Evolutionary conservation across 2,329 filamentous ascomycete species (phyloP), one percentile per base, ranked within the genome.

Genomic region (Phaeoacremonium minimum): DNA sequence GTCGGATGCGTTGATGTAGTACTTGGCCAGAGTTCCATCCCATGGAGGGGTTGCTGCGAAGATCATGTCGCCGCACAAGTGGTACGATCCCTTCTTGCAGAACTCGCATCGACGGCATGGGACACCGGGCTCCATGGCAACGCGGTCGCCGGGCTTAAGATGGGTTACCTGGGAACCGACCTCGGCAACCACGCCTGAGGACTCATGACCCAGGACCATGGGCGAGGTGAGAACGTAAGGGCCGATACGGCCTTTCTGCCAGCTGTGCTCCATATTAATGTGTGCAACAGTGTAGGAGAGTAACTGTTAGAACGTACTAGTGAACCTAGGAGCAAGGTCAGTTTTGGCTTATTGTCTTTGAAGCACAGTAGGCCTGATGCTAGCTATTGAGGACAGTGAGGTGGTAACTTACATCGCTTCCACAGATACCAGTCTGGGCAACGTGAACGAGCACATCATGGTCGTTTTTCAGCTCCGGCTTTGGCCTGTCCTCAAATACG

Each of bases 21-120:
- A 74, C 42, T 67, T 72, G 4, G 58, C 53, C 11, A 76, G 51
- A 0, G 67, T 72, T 2, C 71, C 71, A 35, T 71, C 61, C 38
- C 62, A 60, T 0, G 70, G 70, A 1, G 71, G 70, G 1, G 63
- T 68, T 0, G 69, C 70, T 12, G 70, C 69, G 40, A 75, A 74
- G 8, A 66, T 50, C 3, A 58, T 72, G 28, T 68, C 55, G 0
- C 51, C 46, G 43, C 65, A 64, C 3, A 67, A 48, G 29, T 68
- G 61, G 46, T 69, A 69, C 3, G 34, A 33, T 3, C 66, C 66
- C 1, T 41, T 36, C 6, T 59, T 56, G 45, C 69, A 73, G 37
- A 57, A 53, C 28, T 61, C 50, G 48, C 69, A 72, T 16, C 56
- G 32, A 4, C 32, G 18, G 37, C 69, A 73, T 0, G 67, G 64